A percentile compares a stretch with the other conserved stretches of the same genome.
phyloP scores from a whole-genome alignment of 495 filamentous ascomycete species.

The Penicillium antarcticum region DNA sequence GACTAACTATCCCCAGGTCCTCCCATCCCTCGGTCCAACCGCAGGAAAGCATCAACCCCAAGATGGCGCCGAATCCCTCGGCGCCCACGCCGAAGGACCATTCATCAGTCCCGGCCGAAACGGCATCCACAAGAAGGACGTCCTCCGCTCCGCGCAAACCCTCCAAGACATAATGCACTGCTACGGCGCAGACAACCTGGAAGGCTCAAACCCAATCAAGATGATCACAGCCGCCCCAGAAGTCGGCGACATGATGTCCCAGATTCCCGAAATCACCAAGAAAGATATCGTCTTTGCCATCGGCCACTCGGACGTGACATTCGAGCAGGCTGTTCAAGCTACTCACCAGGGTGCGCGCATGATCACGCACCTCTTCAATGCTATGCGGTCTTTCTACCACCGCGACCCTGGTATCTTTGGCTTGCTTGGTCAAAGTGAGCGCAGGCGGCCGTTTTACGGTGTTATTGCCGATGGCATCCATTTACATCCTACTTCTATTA shows the following conservation, averaged over 20 bases:
- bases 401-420: constrained; percentile 83
- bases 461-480: constrained; percentile 64
- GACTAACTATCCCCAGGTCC: constrained; percentile 38
- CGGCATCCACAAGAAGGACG: constrained; percentile 66
- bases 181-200: constrained; percentile 66
- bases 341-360: constrained; percentile 70
- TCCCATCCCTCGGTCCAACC: constrained; percentile 71
- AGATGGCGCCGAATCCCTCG: constrained; percentile 74
- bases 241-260: constrained; percentile 55
- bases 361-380: constrained; percentile 90
- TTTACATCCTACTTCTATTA: constrained; percentile 57
- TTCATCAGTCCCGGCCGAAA: constrained; percentile 71
- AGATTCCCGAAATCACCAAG: constrained; percentile 58
- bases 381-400: constrained; percentile 82
- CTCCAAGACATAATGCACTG: constrained; percentile 59
- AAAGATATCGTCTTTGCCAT: constrained; percentile 68
- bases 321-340: constrained; percentile 65
- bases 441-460: constrained; percentile 53
- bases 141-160: constrained; percentile 51
- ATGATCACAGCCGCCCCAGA: constrained; percentile 83
- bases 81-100: constrained; percentile 81
- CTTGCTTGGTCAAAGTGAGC: constrained; percentile 53
- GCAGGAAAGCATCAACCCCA: constrained; percentile 39
- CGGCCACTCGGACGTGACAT: constrained; percentile 80
- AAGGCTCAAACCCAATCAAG: constrained; percentile 46